These are phyloP conservation scores for Solanum tarijense DNA, from an alignment of 257 asterid genomes.

Conservation along the genomic window DNA sequence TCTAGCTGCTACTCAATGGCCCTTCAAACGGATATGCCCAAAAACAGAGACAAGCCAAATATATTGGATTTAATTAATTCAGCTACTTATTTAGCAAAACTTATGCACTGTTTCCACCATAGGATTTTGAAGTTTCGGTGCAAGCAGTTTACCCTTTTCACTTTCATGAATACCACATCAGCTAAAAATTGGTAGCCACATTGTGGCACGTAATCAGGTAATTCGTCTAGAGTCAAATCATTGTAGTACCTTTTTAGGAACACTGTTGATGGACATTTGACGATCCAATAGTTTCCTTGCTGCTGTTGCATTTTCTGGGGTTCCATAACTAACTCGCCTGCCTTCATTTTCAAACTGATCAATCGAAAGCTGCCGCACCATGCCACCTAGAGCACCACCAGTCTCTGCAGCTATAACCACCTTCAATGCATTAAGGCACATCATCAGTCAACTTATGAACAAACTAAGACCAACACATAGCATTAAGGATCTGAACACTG, in stretches of 20 bases:
- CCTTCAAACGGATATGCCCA: background rate
- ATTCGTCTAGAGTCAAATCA: background rate
- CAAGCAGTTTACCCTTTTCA: background rate
- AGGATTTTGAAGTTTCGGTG: background rate
- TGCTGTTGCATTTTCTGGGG: conserved; percentile 97
- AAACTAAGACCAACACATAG: background rate
- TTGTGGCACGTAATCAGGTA: background rate
- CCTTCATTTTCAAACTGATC: conserved; percentile 99
- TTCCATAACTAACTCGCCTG: conserved; percentile 95
- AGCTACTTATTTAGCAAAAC: background rate
- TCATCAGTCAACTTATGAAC: conserved; percentile 2
- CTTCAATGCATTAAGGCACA: conserved; percentile 28
- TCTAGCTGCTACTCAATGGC: background rate
- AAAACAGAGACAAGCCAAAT: background rate
- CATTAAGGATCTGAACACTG: conserved; percentile 30
- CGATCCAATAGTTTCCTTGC: conserved; percentile 95
- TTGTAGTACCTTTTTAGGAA: conserved; percentile 84
- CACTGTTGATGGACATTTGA: conserved; percentile 90
- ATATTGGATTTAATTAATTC: background rate
- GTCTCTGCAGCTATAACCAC: conserved; percentile 99
- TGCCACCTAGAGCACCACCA: conserved; percentile 96
- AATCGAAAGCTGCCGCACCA: conserved; percentile 98
- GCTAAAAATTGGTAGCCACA: background rate
- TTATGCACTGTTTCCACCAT: background rate
- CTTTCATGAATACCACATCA: background rate